phyloP scores from a whole-genome alignment of 371 early-diverging fungal genomes.

The Mortierella sp. region DNA sequence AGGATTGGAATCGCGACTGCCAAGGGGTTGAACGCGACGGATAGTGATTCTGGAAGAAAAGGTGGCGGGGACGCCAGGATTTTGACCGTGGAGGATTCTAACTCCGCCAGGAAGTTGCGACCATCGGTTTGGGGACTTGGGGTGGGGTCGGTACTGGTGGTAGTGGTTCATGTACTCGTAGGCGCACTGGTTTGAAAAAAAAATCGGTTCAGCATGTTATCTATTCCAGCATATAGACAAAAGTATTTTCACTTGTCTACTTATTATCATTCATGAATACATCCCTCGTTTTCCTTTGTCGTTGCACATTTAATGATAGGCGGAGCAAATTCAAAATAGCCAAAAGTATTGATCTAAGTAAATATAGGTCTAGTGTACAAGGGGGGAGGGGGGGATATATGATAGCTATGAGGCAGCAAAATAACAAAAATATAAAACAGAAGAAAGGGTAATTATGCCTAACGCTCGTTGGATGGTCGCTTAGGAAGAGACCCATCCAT shows the following conservation, averaged over 20 bases:
- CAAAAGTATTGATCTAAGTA: background rate
- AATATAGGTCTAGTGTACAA: background rate
- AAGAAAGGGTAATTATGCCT: background rate
- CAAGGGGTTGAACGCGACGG: background rate
- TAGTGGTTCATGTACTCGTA: background rate
- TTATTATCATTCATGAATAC: background rate
- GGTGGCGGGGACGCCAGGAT: background rate
- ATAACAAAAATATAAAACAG: background rate
- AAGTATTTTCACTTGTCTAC: background rate
- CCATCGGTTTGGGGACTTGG: background rate
- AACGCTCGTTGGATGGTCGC: too few relatives aligned
- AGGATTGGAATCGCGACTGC: conserved; percentile 40
- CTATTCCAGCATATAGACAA: background rate
- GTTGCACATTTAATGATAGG: background rate
- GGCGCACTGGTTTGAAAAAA: background rate
- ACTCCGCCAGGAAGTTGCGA: background rate
- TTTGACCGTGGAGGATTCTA: conserved; percentile 2
- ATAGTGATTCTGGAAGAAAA: background rate
- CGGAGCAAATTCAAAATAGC: background rate
- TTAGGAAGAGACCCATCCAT: background rate
- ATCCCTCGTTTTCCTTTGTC: background rate
- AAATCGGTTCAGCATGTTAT: background rate
- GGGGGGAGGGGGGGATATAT: too few relatives aligned
- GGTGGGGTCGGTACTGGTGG: background rate
- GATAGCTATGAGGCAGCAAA: background rate